These are phyloP conservation scores for Camillea tinctor DNA, from an alignment of 2,329 filamentous ascomycete species.

Conservation along the genomic window DNA sequence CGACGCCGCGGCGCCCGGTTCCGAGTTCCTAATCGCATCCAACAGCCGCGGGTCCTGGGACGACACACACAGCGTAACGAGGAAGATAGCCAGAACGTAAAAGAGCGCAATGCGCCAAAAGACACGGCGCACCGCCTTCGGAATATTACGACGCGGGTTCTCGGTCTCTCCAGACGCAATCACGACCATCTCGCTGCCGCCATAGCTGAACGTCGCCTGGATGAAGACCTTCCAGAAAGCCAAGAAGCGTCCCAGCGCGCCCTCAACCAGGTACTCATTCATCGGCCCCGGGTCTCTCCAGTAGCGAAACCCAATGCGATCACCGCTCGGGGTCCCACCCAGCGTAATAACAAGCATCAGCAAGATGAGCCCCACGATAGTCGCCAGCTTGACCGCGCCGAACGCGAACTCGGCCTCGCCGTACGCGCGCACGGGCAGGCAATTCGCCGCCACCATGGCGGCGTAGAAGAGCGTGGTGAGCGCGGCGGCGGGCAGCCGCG, in stretches of 20 bases:
- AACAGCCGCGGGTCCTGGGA: conserved; percentile 33
- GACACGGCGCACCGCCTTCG: conserved; percentile 64
- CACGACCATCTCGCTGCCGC: conserved; percentile 44
- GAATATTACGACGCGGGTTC: conserved; percentile 60
- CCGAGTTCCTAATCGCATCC: conserved; percentile 27
- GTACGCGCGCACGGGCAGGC: conserved; percentile 43
- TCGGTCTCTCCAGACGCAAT: conserved; percentile 57
- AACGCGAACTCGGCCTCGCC: conserved; percentile 55
- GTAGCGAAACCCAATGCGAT: conserved; percentile 45
- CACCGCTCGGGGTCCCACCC: conserved; percentile 43
- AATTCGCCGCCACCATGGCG: conserved; percentile 39
- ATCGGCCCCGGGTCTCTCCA: conserved; percentile 44
- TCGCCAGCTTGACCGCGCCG: conserved; percentile 48
- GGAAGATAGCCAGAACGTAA: conserved; percentile 63
- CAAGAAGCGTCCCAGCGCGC: conserved; percentile 40
- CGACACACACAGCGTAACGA: conserved; percentile 36
- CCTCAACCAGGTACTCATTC: conserved; percentile 40
- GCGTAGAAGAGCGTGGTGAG: conserved; percentile 39
- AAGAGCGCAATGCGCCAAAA: conserved; percentile 68
- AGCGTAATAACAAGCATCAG: conserved; percentile 49
- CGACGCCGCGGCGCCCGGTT: conserved; percentile 33
- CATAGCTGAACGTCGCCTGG: conserved; percentile 48
- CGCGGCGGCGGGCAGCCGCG: conserved; percentile 23
- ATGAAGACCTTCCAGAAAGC: conserved; percentile 47
- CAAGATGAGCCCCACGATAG: conserved; percentile 49